Conservation (phyloP, 495 filamentous ascomycete genomes). For the Extremus antarcticus region DNA sequence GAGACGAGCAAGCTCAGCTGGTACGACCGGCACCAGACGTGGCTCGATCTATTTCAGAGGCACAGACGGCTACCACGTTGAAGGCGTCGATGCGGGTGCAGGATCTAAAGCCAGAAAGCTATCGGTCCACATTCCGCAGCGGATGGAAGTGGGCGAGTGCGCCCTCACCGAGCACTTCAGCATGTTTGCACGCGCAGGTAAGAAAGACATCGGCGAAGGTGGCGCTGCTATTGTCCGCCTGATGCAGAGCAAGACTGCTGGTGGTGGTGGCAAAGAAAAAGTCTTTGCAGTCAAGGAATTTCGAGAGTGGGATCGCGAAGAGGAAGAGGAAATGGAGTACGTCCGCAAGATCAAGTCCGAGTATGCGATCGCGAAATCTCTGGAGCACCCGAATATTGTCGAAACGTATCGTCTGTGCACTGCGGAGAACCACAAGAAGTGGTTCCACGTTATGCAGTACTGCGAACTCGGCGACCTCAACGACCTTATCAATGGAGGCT, state of each 20-base stretch:
- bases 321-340: constrained; percentile 51
- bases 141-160: constrained; percentile 13
- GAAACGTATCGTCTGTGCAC: constrained; percentile 59
- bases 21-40: neutral
- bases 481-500: constrained; percentile 50
- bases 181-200: constrained; percentile 22
- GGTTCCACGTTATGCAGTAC: constrained; percentile 81
- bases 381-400: constrained; percentile 71
- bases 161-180: constrained; percentile 34
- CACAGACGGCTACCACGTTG: neutral
- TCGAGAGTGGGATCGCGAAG: constrained; percentile 47
- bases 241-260: constrained; percentile 42
- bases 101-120: constrained; percentile 15
- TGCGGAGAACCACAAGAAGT: constrained; percentile 45
- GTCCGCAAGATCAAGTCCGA: constrained; percentile 71
- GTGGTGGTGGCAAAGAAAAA: constrained; percentile 36
- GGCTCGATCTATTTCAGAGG: constrained; percentile 8
- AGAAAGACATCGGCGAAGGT: constrained; percentile 49
- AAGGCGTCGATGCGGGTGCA: constrained; percentile 12
- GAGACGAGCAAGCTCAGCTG: neutral
- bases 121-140: constrained; percentile 5
- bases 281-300: constrained; percentile 73
- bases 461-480: constrained; percentile 65
- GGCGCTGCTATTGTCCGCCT: constrained; percentile 62
- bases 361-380: constrained; percentile 63